Conservation (phyloP, 2,329 filamentous ascomycete species). For the Sporothrix protearum region DNA sequence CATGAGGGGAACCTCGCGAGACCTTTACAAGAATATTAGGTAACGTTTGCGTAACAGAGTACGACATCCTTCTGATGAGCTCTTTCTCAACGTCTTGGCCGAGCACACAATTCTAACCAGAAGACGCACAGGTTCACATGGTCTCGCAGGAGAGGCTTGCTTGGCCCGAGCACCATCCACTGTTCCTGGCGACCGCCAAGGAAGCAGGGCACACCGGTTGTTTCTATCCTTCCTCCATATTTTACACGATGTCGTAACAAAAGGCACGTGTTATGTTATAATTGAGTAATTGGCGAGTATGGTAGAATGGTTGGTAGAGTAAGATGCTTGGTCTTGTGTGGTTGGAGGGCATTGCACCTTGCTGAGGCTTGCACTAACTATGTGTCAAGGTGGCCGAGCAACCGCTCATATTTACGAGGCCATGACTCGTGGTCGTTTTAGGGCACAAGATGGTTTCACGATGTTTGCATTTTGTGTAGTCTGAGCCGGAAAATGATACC, state of each 20-base stretch:
- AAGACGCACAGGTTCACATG: not conserved
- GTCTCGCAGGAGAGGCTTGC: not conserved
- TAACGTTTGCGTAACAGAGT: not conserved
- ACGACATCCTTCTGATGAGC: not conserved
- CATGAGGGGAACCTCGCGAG: not conserved
- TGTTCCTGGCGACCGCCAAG: not conserved
- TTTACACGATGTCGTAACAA: slow-evolving; percentile 2
- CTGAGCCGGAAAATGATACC: not conserved
- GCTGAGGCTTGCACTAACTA: too few relatives aligned
- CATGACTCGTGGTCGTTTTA: not conserved
- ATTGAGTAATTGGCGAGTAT: slow-evolving; percentile 2
- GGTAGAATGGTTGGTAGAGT: not conserved
- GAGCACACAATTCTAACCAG: not conserved
- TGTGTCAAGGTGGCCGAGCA: not conserved
- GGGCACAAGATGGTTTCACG: not conserved
- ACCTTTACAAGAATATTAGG: not conserved
- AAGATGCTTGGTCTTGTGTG: not conserved
- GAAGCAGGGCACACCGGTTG: too few relatives aligned
- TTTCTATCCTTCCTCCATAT: not conserved
- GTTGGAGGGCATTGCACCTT: not conserved
- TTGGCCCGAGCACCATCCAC: not conserved
- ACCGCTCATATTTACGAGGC: not conserved
- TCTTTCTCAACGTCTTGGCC: not conserved
- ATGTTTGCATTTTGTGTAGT: not conserved
- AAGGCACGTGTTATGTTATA: not conserved